Percentiles rank a stretch among this genome's conserved stretches.
Evolutionary conservation across 345 rosid genomes (phyloP).

Genomic region (Lumnitzera racemosa): DNA sequence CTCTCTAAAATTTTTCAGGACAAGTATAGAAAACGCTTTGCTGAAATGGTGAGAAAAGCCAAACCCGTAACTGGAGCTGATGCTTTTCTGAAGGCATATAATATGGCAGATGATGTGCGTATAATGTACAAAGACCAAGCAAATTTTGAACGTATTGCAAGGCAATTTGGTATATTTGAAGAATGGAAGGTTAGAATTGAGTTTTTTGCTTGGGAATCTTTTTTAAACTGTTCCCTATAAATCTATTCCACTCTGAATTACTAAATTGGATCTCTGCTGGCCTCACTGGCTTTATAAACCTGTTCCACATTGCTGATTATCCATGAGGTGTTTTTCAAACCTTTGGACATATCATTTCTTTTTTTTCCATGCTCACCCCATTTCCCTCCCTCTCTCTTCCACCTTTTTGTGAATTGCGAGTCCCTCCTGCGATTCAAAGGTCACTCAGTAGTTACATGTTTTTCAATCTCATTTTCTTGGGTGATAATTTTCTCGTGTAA

Average conservation of each 20-base stretch:
- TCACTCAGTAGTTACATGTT: too few relatives aligned
- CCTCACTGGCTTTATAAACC: too few relatives aligned
- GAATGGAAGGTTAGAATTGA: slow-evolving; percentile 85
- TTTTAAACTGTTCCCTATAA: not conserved
- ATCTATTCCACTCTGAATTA: too few relatives aligned
- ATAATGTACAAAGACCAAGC: slow-evolving; percentile 59
- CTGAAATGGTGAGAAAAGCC: slow-evolving; percentile 59
- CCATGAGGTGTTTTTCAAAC: not conserved
- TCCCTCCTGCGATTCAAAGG: too few relatives aligned
- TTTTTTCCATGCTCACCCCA: too few relatives aligned
- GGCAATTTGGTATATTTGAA: slow-evolving; percentile 80
- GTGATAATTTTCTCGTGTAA: too few relatives aligned
- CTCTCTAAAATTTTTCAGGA: slow-evolving; percentile 37
- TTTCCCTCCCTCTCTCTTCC: too few relatives aligned
- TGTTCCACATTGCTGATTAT: too few relatives aligned
- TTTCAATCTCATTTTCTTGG: too few relatives aligned
- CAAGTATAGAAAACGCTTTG: slow-evolving; percentile 52
- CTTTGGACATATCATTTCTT: not conserved
- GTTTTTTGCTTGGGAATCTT: not conserved
- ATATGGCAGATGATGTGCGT: slow-evolving; percentile 63
- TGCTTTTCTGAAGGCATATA: slow-evolving; percentile 56
- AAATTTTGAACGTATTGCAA: slow-evolving; percentile 72
- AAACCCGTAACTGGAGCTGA: slow-evolving; percentile 57
- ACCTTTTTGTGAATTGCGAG: too few relatives aligned
- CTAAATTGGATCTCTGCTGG: too few relatives aligned